Evolutionary conservation across 176 grass and related monocot genomes (phyloP).

Genomic region (Saccharum spontaneum): DNA sequence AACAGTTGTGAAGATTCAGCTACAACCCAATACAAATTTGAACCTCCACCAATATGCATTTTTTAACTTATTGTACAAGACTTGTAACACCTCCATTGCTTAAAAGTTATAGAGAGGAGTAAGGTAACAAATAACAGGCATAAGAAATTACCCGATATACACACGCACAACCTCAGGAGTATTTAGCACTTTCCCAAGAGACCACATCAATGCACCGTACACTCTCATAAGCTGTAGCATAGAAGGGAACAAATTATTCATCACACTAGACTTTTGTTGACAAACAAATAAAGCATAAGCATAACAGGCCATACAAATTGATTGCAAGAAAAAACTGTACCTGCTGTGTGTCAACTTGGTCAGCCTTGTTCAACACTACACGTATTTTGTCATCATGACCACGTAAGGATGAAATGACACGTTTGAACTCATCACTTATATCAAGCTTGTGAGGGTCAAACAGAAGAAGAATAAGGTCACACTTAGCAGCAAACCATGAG

Average conservation of each 20-base stretch:
- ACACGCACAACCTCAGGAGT: slow-evolving; percentile 93
- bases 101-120: background rate
- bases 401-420: slow-evolving; percentile 70
- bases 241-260: background rate
- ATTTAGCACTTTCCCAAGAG: slow-evolving; percentile 88
- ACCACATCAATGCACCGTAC: slow-evolving; percentile 97
- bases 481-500: slow-evolving; percentile 90
- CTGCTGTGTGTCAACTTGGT: slow-evolving; percentile 97
- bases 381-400: slow-evolving; percentile 91
- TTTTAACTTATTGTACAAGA: background rate
- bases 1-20: background rate
- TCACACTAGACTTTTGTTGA: background rate
- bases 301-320: background rate
- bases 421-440: slow-evolving; percentile 90
- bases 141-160: slow-evolving; percentile 82
- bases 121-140: background rate
- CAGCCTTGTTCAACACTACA: slow-evolving; percentile 80
- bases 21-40: background rate
- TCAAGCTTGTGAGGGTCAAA: slow-evolving; percentile 94
- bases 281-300: background rate
- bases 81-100: background rate
- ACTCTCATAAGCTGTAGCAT: slow-evolving; percentile 90
- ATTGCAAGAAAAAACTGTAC: slow-evolving; percentile 35
- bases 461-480: slow-evolving; percentile 87
- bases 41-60: background rate